Percentiles rank a stretch among this genome's conserved stretches.
These are phyloP conservation scores for Mycena pura DNA, from an alignment of 768 basidiomycete genomes.

Conservation along the genomic window DNA sequence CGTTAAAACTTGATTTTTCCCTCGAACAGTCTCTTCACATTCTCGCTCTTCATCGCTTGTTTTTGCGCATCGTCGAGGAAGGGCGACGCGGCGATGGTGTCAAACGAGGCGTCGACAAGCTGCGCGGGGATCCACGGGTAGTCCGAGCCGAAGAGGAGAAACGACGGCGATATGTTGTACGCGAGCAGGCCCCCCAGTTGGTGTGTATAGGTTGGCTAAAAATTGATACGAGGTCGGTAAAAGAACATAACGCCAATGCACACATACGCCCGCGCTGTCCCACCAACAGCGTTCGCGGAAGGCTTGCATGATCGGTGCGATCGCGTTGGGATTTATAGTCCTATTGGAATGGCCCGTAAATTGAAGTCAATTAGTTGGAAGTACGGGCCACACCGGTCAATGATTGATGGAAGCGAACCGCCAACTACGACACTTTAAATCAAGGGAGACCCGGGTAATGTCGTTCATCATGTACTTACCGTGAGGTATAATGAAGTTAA, in stretches of 20 bases:
- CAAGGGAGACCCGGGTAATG: not conserved
- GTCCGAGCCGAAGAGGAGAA: constrained; percentile 12
- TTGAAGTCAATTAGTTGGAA: not conserved
- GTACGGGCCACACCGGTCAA: not conserved
- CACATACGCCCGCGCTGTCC: constrained; percentile 17
- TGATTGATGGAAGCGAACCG: constrained; percentile 12
- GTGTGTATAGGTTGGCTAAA: constrained; percentile 14
- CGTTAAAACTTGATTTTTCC: constrained; percentile 5
- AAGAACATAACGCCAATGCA: not conserved
- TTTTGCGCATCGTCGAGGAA: constrained; percentile 7
- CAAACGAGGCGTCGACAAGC: not conserved
- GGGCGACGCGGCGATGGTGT: not conserved
- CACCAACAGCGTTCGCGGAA: constrained; percentile 12
- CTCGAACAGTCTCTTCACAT: constrained; percentile 4
- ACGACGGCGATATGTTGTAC: constrained; percentile 14
- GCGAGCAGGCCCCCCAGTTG: constrained; percentile 14
- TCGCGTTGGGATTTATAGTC: not conserved
- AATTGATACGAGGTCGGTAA: not conserved
- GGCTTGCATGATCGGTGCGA: not conserved
- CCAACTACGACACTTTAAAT: constrained; percentile 1
- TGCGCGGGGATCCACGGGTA: constrained; percentile 7
- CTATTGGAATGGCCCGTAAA: not conserved
- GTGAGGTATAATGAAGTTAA: constrained; percentile 12
- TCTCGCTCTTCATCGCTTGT: constrained; percentile 7
- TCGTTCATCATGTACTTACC: not conserved